Evolutionary conservation across 495 filamentous ascomycete species (phyloP), one percentile per base, ranked within the genome.

Genomic region (Podospora pseudopauciseta): DNA sequence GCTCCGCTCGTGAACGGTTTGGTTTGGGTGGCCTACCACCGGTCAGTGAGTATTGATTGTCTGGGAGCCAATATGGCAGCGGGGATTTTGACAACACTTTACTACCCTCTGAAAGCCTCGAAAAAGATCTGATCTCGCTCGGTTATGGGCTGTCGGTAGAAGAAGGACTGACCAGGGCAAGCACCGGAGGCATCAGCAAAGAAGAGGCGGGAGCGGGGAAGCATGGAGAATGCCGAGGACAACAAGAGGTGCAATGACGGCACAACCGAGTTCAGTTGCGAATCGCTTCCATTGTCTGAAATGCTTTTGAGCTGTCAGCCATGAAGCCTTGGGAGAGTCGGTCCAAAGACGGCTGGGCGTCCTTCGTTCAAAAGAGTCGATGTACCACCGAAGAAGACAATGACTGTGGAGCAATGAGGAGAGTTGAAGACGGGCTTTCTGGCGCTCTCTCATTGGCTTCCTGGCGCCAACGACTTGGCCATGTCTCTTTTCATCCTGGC

Each of bases 401-500:
- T 2, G 16, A 32, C 32, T 63, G 65, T 68, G 65, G 69, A 68
- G 69, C 69, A 71, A 71, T 68, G 62, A 53, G 63, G 63, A 32
- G 23, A 28, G n/a, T 71, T 71, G 59, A 60, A 63, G 66, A n/a
- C 28, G 5, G 26, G 32, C 63, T 59, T 53, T 61, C 60, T 65
- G 66, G 67, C 63, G 34, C 11, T 67, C 49, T 68, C 34, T 70
- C 30, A 74, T 74, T 74, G 70, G 70, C 63, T 7, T 30, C 28
- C 57, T 65, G 5, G 20, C 23, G 20, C 63, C 60, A 55, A 27
- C n/a, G 59, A 28, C 30, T 61, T 61, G 59, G 59, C 0, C 15
- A 39, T 26, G 13, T 49, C 39, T 49, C 39, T 49, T 49, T 49
- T 49, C 39, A 49, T 49, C 39, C 39, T 49, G 39, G 39, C 39